phyloP scores from a whole-genome alignment of 2,329 filamentous ascomycete species.

The Scedosporium boydii region DNA sequence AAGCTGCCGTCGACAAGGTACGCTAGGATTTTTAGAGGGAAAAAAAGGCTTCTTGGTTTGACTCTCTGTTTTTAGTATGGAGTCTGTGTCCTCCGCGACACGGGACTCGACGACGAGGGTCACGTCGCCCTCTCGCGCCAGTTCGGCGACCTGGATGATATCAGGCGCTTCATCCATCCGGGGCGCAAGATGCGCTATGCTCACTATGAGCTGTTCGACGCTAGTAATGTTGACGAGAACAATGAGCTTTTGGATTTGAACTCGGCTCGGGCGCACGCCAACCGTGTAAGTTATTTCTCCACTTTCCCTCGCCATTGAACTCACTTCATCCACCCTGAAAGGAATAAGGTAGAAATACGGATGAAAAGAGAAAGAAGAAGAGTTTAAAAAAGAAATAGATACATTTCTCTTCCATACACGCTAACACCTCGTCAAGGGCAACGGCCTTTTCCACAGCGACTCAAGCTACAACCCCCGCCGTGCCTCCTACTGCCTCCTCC shows the following conservation, averaged over 20 bases:
- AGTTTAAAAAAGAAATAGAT: no score
- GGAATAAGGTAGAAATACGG: not conserved
- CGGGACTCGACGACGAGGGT: constrained; percentile 35
- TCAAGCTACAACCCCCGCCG: constrained; percentile 45
- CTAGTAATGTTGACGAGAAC: constrained; percentile 42
- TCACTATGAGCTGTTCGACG: constrained; percentile 46
- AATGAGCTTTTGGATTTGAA: constrained; percentile 29
- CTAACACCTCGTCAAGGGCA: constrained; percentile 22
- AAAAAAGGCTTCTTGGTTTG: not conserved
- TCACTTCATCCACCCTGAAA: not conserved
- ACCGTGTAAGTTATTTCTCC: constrained; percentile 20
- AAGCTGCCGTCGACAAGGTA: constrained; percentile 4
- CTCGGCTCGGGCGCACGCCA: constrained; percentile 29
- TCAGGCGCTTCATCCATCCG: constrained; percentile 34
- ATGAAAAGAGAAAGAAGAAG: no score
- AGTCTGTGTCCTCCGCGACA: constrained; percentile 39
- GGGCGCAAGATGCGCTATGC: constrained; percentile 37
- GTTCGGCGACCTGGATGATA: constrained; percentile 47
- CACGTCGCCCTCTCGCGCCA: constrained; percentile 40
- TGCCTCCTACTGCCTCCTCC: constrained; percentile 40
- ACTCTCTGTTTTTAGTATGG: constrained; percentile 32
- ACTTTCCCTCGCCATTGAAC: not conserved
- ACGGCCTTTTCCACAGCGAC: constrained; percentile 44
- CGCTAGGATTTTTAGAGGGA: not conserved
- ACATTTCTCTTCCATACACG: not conserved